Base-by-base conservation (phyloP, 2,329 filamentous ascomycete genomes). In the Claviceps arundinis region DNA sequence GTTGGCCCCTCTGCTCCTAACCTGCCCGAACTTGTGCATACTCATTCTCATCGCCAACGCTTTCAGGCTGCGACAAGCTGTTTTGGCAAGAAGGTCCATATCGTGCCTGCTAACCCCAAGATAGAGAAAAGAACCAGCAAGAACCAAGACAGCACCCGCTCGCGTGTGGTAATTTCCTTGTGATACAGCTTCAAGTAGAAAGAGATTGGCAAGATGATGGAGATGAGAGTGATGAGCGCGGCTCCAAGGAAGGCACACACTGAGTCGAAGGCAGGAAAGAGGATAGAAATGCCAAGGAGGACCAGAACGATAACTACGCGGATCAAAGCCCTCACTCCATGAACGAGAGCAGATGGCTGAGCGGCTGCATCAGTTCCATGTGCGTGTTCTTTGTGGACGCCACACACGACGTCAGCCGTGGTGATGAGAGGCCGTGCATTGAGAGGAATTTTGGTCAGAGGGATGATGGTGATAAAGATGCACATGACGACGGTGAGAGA, bases 131-230 rank as follows among this genome's bases (percentile, higher is more conserved):
- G 61, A 5, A 80, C 65, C 62, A 96, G 82, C 59, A 95, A 68
- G 16, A 71, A 64, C 74, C 81, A 90, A 60, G 85, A 82, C 45
- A 86, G 58, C 4, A 79, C 64, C 60, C 79, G 82, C 68, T 95
- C 88, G 22, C 65, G 64, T 1, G 66, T 58, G 1, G 74, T 70
- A 46, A 96, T 80, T 55, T 91, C 82, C 48, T 81, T 76, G 47
- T 82, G 81, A 65, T 95, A 97, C 1, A 97, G 80, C 69, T 90
- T 95, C 52, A 97, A 70, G 63, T 97, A 89, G 64, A 98, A 97
- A 4, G 83, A 78, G 37, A 95, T 72, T 0, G 91, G 93, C 49
- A 98, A 66, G 17, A 95, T 89, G 58, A 97, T 83, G 68, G 91
- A 97, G 58, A 97, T 94, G 17, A 87, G 88, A 61, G 95, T 95